Evolutionary conservation across 345 rosid species (phyloP), one percentile per base, ranked within the genome.

Genomic region (Clausena lansium): DNA sequence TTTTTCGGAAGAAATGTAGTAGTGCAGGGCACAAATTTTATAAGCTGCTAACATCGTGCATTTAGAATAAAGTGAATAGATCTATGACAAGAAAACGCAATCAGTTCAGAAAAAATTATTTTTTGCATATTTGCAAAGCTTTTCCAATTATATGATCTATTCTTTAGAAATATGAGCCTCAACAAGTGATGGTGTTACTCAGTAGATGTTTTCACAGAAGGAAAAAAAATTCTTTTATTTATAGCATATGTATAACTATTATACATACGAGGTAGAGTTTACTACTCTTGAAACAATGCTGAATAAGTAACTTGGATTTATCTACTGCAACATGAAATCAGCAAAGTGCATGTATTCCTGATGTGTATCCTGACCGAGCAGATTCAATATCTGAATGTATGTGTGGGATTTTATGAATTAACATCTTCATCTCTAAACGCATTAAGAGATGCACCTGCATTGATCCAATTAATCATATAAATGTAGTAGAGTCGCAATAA

Each of bases 261-360:
- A 38, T 19, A n/a, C 32, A 27, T 79, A 88, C 91, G 88, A 85
- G 72, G 61, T 85, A 85, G 67, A 88, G 82, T 81, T 82, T 84
- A 63, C 91, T 88, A 55, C 82, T 77, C 47, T 84, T 86, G 11
- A 84, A 79, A 57, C 91, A 85, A 39, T 71, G 76, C 71, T 77
- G 88, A 77, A 88, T 75, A 32, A 88, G 79, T 54, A 71, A 80
- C 41, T 77, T 79, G 54, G 87, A 82, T 70, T 70, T 81, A 25
- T 85, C 86, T 25, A 82, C n/a, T 64, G 85, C 50, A 13, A 1
- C 55, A n/a, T 68, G 80, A 70, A 88, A 38, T 19, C 67, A 77
- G 67, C 87, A 82, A 60, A 85, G 72, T 35, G 77, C 75, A 24
- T 73, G 36, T 52, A 82, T 5, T 38, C 85, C 89, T 15, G 77